These are phyloP conservation scores for Garcileccinum viscosum DNA, from an alignment of 1,284 basidiomycete species.

Conservation along the genomic window DNA sequence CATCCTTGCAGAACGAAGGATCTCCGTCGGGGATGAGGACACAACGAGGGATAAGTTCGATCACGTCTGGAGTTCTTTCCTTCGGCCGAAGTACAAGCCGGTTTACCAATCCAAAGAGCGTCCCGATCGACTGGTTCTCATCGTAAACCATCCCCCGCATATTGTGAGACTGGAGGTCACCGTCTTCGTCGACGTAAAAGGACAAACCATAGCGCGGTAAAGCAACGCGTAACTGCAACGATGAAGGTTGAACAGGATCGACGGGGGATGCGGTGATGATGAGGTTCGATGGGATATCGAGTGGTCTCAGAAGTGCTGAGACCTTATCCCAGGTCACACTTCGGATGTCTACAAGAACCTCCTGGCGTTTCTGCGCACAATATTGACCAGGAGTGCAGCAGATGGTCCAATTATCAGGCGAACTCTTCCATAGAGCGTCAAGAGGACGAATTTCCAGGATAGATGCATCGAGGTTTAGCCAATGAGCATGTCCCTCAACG, in stretches of 20 bases:
- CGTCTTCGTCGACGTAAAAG: conserved; percentile 39
- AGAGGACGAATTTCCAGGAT: conserved; percentile 47
- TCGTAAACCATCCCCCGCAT: conserved; percentile 4
- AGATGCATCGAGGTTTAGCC: conserved; percentile 41
- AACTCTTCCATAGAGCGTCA: conserved; percentile 28
- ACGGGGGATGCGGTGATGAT: conserved; percentile 23
- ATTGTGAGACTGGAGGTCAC: conserved; percentile 35
- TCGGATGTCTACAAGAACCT: neutral
- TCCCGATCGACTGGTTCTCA: conserved; percentile 2
- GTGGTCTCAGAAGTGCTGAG: conserved; percentile 29
- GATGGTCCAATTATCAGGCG: conserved; percentile 29
- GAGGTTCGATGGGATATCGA: conserved; percentile 43
- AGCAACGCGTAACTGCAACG: conserved; percentile 36
- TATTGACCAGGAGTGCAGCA: neutral
- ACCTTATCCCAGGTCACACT: conserved; percentile 43
- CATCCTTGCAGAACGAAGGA: conserved; percentile 28
- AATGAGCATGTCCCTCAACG: conserved; percentile 44
- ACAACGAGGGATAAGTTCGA: neutral
- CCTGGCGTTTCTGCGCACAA: neutral
- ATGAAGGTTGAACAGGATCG: conserved; percentile 15
- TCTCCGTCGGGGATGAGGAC: conserved; percentile 4
- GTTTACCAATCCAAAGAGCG: conserved; percentile 1
- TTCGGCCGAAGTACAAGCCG: conserved; percentile 3
- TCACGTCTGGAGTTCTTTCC: neutral
- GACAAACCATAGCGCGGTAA: conserved; percentile 49